Conservation (phyloP, 371 early-diverging fungal species). For the Mucor sp. region DNA sequence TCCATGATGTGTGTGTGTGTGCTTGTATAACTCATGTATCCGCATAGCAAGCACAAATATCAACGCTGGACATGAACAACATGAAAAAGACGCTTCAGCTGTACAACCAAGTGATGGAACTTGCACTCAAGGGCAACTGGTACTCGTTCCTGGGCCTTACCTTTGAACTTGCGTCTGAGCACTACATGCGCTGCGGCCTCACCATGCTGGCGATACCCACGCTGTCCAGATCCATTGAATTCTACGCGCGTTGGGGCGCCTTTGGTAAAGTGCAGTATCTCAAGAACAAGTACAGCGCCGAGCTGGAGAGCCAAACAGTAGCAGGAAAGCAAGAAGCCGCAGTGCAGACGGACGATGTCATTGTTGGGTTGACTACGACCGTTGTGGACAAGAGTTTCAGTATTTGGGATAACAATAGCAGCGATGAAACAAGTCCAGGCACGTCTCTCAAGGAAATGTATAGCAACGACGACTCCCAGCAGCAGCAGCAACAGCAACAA, state of each 20-base stretch:
- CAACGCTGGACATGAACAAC: constrained; percentile 19
- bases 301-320: constrained; percentile 24
- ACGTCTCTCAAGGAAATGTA: constrained; percentile 29
- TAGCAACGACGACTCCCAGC: constrained; percentile 20
- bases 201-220: constrained; percentile 35
- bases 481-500: neutral
- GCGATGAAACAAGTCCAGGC: constrained; percentile 27
- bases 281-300: constrained; percentile 23
- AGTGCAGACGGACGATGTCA: constrained; percentile 40
- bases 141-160: constrained; percentile 34
- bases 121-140: constrained; percentile 29
- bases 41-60: constrained; percentile 42
- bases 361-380: constrained; percentile 16
- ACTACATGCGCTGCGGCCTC: constrained; percentile 30
- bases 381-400: constrained; percentile 5
- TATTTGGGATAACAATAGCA: constrained; percentile 25
- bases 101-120: constrained; percentile 35
- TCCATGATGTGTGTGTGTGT: too few relatives aligned
- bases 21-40: too few relatives aligned
- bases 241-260: constrained; percentile 40
- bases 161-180: constrained; percentile 31
- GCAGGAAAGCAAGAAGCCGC: constrained; percentile 13
- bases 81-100: constrained; percentile 10
- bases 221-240: constrained; percentile 30
- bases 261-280: constrained; percentile 41